These are phyloP conservation scores for Acrodontium crateriforme DNA, from an alignment of 2,329 filamentous ascomycete genomes.

Conservation along the genomic window DNA sequence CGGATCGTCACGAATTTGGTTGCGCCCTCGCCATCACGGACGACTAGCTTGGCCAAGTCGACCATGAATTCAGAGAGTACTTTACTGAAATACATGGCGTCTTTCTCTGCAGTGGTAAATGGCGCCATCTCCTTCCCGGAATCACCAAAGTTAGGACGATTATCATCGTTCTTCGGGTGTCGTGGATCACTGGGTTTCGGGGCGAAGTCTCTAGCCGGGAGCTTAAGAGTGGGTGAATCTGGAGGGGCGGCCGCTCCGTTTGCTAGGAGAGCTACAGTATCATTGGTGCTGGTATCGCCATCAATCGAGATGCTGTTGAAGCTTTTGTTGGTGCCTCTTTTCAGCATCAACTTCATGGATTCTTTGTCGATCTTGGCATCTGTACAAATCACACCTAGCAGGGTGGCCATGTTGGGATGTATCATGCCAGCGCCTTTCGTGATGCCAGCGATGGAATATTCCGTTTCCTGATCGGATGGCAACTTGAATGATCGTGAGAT, in stretches of 20 bases:
- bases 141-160: no score
- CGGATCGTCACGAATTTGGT: slow-evolving; percentile 96
- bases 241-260: slow-evolving; percentile 61
- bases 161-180: no score
- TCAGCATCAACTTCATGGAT: slow-evolving; percentile 54
- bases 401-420: slow-evolving; percentile 95
- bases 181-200: no score
- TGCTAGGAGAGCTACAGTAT: slow-evolving; percentile 86
- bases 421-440: slow-evolving; percentile 99
- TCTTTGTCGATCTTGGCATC: slow-evolving; percentile 65
- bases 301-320: slow-evolving; percentile 98
- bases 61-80: slow-evolving; percentile 66
- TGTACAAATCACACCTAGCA: slow-evolving; percentile 82
- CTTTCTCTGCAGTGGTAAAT: slow-evolving; percentile 31
- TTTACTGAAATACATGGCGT: slow-evolving; percentile 54
- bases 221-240: slow-evolving; percentile 3
- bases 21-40: slow-evolving; percentile 90
- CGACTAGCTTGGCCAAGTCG: slow-evolving; percentile 80
- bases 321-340: slow-evolving; percentile 61
- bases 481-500: slow-evolving; percentile 72
- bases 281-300: slow-evolving; percentile 94
- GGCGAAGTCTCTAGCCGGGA: slow-evolving; percentile 2
- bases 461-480: slow-evolving; percentile 59
- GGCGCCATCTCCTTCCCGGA: no score
- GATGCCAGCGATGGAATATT: slow-evolving; percentile 83